Evolutionary conservation across 192 early-diverging fungal species (phyloP).

Genomic region (Coemansia sp.): DNA sequence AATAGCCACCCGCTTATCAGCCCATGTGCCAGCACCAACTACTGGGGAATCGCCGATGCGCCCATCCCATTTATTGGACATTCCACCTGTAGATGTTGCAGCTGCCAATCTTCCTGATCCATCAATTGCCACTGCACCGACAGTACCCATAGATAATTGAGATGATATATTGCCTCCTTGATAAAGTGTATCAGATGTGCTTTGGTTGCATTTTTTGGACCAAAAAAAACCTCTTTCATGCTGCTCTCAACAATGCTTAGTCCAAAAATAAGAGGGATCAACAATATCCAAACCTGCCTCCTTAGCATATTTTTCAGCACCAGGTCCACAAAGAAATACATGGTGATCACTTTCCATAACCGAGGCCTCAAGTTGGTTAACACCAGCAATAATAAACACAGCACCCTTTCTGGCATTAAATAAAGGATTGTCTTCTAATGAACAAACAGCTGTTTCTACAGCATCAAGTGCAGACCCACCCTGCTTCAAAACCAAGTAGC

Average conservation of each 20-base stretch:
- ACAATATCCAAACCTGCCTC: conserved; percentile 25
- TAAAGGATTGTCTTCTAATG: conserved; percentile 35
- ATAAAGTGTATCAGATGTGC: too few relatives aligned
- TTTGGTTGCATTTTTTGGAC: too few relatives aligned
- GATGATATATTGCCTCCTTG: too few relatives aligned
- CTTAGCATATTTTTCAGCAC: conserved; percentile 26
- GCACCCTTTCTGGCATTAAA: conserved; percentile 38
- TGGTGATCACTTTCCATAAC: conserved; percentile 24
- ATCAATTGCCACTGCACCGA: conserved; percentile 34
- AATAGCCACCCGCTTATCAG: conserved; percentile 18
- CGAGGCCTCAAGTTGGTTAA: conserved; percentile 36
- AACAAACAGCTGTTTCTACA: conserved; percentile 41
- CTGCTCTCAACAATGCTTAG: conserved; percentile 37
- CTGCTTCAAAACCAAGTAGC: conserved; percentile 15
- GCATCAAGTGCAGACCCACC: conserved; percentile 32
- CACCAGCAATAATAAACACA: conserved; percentile 24
- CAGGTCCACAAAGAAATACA: conserved; percentile 25
- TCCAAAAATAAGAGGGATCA: conserved; percentile 30
- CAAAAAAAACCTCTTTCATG: conserved; percentile 21
- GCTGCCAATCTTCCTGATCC: conserved; percentile 15
- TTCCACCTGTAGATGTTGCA: conserved; percentile 35
- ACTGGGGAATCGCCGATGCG: conserved; percentile 30
- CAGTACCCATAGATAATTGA: conserved; percentile 30
- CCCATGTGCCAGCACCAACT: conserved; percentile 40
- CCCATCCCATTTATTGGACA: conserved; percentile 34